Percentiles rank a stretch among this genome's conserved stretches.
These are phyloP conservation scores for Mollisiaceae sp. DNA, from an alignment of 2,329 filamentous ascomycete genomes.

Conservation along the genomic window DNA sequence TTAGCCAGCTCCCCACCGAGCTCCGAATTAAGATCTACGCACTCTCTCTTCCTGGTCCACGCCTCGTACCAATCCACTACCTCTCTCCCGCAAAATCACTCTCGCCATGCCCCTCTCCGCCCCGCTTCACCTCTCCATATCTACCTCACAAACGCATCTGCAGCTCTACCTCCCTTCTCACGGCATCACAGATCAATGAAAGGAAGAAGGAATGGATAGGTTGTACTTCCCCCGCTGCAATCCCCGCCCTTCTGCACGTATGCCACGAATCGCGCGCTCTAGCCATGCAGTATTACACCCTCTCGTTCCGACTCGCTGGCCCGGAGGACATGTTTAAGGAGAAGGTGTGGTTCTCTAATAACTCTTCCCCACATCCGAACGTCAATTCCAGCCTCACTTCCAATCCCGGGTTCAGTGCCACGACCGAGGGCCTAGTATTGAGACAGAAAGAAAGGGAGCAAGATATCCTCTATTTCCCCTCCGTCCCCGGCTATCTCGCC, in stretches of 20 bases:
- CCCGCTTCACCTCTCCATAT: not conserved
- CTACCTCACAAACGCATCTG: not conserved
- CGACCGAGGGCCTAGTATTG: too few relatives aligned
- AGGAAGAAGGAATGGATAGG: slow-evolving; percentile 3
- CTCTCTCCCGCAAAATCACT: slow-evolving; percentile 7
- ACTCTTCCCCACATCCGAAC: not conserved
- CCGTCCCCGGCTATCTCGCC: slow-evolving; percentile 6
- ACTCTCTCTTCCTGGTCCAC: slow-evolving; percentile 27
- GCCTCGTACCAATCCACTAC: slow-evolving; percentile 28
- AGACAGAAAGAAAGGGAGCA: not conserved
- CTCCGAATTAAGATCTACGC: slow-evolving; percentile 33
- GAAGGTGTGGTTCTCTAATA: slow-evolving; percentile 23
- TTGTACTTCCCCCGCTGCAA: slow-evolving; percentile 14
- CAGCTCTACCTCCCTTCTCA: not conserved
- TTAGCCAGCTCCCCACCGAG: slow-evolving; percentile 33
- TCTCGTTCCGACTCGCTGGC: slow-evolving; percentile 22
- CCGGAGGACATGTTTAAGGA: not conserved
- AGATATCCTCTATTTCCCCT: slow-evolving; percentile 25
- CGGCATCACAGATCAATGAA: not conserved
- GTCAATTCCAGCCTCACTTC: too few relatives aligned
- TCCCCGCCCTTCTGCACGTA: slow-evolving; percentile 25
- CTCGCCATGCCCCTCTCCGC: not conserved
- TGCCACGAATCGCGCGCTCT: slow-evolving; percentile 22
- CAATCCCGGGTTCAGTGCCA: too few relatives aligned
- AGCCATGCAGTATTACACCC: slow-evolving; percentile 20